Conservation (phyloP, 23 red algal species). For the Gracilaria gracilis region DNA sequence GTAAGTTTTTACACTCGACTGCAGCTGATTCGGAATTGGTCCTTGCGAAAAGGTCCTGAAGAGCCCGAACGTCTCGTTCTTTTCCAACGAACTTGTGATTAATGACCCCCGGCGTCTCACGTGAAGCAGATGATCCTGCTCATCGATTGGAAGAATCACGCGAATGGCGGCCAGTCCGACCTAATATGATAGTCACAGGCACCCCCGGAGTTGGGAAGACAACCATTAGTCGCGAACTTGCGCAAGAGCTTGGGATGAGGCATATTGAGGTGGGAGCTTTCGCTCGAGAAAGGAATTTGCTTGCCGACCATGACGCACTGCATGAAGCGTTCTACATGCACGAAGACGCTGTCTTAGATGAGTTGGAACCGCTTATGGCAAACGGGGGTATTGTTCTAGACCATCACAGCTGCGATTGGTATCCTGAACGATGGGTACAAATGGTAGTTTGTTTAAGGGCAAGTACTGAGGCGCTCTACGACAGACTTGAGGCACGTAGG, state of each 20-base stretch:
- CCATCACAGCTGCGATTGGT: slow-evolving; percentile 87
- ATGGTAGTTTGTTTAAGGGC: slow-evolving; percentile 71
- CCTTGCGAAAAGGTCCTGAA: not conserved
- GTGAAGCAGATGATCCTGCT: not conserved
- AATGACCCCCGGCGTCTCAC: not conserved
- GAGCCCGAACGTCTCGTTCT: not conserved
- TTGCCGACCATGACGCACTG: slow-evolving; percentile 49
- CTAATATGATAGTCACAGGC: slow-evolving; percentile 86
- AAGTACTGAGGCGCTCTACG: slow-evolving; percentile 73
- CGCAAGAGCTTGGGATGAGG: slow-evolving; percentile 47
- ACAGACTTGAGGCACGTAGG: slow-evolving; percentile 79
- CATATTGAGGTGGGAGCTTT: slow-evolving; percentile 76
- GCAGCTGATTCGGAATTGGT: not conserved
- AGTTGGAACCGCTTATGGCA: slow-evolving; percentile 67
- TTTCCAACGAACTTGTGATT: not conserved
- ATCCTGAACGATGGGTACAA: slow-evolving; percentile 83
- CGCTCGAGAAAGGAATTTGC: slow-evolving; percentile 49
- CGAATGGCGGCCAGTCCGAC: slow-evolving; percentile 53
- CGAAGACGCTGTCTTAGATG: slow-evolving; percentile 80
- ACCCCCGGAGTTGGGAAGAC: slow-evolving; percentile 79
- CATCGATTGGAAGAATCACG: not conserved
- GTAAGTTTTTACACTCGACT: not conserved
- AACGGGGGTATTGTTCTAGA: slow-evolving; percentile 72
- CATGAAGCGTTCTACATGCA: slow-evolving; percentile 63
- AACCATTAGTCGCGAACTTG: slow-evolving; percentile 12